Base-by-base conservation (phyloP, 1,139 yeast genomes). In the Scheffersomyces quercinus region DNA sequence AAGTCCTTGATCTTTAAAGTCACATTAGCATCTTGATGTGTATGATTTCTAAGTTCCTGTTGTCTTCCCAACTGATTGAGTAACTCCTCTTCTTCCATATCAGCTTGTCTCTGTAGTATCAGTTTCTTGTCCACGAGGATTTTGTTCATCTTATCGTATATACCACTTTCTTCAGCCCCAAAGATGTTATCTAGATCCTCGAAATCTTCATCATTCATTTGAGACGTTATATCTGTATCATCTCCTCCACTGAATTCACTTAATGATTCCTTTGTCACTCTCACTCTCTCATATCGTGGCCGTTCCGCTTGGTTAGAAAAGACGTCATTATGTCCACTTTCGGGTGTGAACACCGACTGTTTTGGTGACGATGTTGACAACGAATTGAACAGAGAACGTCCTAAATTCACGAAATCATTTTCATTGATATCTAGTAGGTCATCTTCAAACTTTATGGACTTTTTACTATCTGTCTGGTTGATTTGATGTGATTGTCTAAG, bases 161-260 rank as follows among this genome's bases (percentile, higher is more conserved):
- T 64, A 4, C 73, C 73, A 32, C 68, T 63, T 49, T 69, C 75
- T 45, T 67, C 70, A 37, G 60, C 58, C 6, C 73, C 75, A 50
- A 72, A 70, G 7, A 70, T 62, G 39, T 69, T 62, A 45, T 72
- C 77, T 38, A 72, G 51, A 36, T 70, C 74, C 40, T 70, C 76
- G 48, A 73, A 70, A 34, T 68, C 77, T 3, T 70, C 73, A 34
- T 69, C 77, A 40, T 69, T 63, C 46, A 71, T 56, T 37, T 71
- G 68, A 2, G 73, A 67, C 0, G 78, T 73, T 31, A 65, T 62
- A 39, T 71, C 76, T 0, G 79, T 73, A 28, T 68, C 75, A 34
- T 65, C 62, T 8, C 48, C 71, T 45, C 70, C 75, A 48, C 74
- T 67, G 43, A 67, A 70, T 31, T 68, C 73, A 43, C 70, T 63